Evolutionary conservation across 805 yeast species (phyloP).

Genomic region (Starmerella sp.): DNA sequence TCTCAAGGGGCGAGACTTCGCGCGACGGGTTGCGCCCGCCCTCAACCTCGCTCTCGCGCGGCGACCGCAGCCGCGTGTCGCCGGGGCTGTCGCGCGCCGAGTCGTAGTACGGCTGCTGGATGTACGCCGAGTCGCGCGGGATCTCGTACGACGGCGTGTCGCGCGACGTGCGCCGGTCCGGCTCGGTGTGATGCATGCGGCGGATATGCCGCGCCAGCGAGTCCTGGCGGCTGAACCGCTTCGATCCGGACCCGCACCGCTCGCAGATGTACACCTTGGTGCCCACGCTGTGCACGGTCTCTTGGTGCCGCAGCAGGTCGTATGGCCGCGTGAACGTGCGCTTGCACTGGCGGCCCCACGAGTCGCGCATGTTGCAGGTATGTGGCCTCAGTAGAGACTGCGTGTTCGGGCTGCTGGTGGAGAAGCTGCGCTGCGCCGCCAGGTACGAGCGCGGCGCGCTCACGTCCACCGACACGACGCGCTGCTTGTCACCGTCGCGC

Average conservation of each 20-base stretch:
- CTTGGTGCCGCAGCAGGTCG: conserved; percentile 87
- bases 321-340: conserved; percentile 85
- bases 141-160: not conserved
- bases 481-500: conserved; percentile 2
- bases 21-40: not conserved
- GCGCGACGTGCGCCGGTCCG: conserved; percentile 2
- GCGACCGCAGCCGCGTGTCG: not conserved
- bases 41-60: not conserved
- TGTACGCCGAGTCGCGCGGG: not conserved
- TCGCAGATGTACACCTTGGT: conserved; percentile 75
- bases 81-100: not conserved
- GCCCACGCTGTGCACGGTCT: conserved; percentile 81
- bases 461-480: not conserved
- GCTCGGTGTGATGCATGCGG: conserved; percentile 11
- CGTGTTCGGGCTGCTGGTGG: not conserved
- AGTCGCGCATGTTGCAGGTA: conserved; percentile 10
- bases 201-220: conserved; percentile 16
- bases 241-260: conserved; percentile 61
- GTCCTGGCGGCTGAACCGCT: conserved; percentile 16
- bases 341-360: conserved; percentile 38
- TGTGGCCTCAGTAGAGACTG: conserved; percentile 3
- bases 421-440: not conserved
- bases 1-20: not conserved
- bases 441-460: not conserved
- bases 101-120: not conserved